Conservation (phyloP, 768 basidiomycete species). For the Fomitopsis serialis region DNA sequence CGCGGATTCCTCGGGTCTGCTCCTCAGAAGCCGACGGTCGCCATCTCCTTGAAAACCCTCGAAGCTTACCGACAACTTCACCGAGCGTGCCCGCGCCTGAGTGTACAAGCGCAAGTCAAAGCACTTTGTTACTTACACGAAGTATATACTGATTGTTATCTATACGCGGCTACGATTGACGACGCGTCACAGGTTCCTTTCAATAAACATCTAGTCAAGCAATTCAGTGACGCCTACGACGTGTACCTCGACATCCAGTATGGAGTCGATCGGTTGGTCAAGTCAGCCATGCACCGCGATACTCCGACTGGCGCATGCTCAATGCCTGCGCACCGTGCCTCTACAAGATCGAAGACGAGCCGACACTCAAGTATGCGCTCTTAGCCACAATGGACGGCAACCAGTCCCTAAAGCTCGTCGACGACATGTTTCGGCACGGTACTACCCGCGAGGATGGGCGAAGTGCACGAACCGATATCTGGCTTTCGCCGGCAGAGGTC, state of each 20-base stretch:
- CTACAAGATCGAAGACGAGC: slow-evolving; percentile 11
- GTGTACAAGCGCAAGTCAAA: slow-evolving; percentile 15
- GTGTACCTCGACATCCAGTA: slow-evolving; percentile 20
- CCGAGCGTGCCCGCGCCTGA: slow-evolving; percentile 19
- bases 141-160: slow-evolving; percentile 8
- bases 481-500: slow-evolving; percentile 7
- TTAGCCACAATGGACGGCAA: slow-evolving; percentile 19
- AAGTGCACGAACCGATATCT: slow-evolving; percentile 2
- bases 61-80: slow-evolving; percentile 22
- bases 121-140: slow-evolving; percentile 15
- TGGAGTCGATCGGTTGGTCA: slow-evolving; percentile 9
- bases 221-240: slow-evolving; percentile 23
- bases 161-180: background rate
- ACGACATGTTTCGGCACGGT: slow-evolving; percentile 1
- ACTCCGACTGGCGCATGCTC: slow-evolving; percentile 18
- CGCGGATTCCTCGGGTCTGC: slow-evolving; percentile 20
- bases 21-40: slow-evolving; percentile 12
- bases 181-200: background rate
- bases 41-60: slow-evolving; percentile 14
- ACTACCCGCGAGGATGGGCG: background rate
- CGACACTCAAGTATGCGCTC: slow-evolving; percentile 11
- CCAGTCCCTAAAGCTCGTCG: slow-evolving; percentile 13
- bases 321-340: slow-evolving; percentile 23
- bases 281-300: slow-evolving; percentile 11
- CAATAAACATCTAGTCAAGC: background rate